phyloP scores from a whole-genome alignment of 2,329 filamentous ascomycete species.

The Aspergillus fumigatiaffinis region DNA sequence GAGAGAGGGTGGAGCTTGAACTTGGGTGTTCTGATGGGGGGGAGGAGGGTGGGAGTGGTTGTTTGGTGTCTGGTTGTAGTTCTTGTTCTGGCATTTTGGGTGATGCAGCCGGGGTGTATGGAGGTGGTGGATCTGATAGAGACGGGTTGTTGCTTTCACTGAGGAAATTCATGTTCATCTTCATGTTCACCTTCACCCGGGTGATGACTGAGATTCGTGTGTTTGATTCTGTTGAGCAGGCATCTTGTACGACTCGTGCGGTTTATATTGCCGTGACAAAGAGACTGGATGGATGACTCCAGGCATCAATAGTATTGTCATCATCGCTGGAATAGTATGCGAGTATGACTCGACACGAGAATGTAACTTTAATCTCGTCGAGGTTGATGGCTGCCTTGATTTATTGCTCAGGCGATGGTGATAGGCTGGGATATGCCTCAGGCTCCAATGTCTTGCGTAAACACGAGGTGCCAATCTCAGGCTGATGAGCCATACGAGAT shows the following conservation, averaged over 20 bases:
- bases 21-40: neutral
- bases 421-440: no score
- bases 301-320: no score
- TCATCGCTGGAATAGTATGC: no score
- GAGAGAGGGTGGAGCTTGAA: slow-evolving; percentile 7
- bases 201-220: no score
- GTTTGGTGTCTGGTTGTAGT: slow-evolving; percentile 6
- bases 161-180: neutral
- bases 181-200: neutral
- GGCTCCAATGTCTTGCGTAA: no score
- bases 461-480: no score
- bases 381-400: no score
- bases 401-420: no score
- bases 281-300: neutral
- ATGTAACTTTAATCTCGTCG: no score
- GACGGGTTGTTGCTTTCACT: neutral
- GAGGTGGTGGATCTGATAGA: neutral
- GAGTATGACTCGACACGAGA: no score
- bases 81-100: neutral
- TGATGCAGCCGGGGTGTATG: neutral
- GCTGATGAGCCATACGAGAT: no score
- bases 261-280: neutral
- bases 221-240: neutral
- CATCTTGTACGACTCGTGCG: neutral
- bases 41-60: slow-evolving; percentile 6